Base-by-base conservation (phyloP, 2,329 filamentous ascomycete genomes). In the Biscogniauxia mediterranea region DNA sequence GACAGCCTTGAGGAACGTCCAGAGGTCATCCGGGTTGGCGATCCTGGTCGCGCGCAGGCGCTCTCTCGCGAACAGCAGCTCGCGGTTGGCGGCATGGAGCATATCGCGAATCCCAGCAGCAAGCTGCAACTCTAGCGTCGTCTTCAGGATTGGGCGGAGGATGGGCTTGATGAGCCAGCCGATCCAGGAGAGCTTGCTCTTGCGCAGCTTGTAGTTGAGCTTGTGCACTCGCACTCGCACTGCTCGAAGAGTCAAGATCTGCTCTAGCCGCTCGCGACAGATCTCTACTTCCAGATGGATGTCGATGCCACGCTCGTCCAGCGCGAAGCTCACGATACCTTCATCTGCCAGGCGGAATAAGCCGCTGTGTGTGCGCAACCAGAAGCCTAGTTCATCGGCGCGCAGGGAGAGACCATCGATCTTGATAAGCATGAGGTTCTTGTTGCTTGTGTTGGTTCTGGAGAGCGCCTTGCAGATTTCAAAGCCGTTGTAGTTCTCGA, bases 361-460 rank as follows among this genome's bases (percentile, higher is more conserved):
- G 1, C 91, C 88, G 15, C 87, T 86, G 73, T 95, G 93, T 0
- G 91, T 83, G 9, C 90, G 89, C 32, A 97, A 79, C 87, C 93
- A 96, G 78, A 93, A 98, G 23, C 94, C 94, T 32, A 98, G 81
- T 64, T 97, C 93, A 23, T 94, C 87, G 2, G 93, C 93, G 50
- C 90, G 88, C 58, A 95, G 82, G 0, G 92, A 96, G 8, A 98
- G 78, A 0, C 94, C 94, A 65, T 92, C 89, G 49, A 97, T 78
- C 64, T 90, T 91, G 70, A 96, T 83, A 1, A 90, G 91, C 66
- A 95, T 83, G 1, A 90, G 80, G 0, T 91, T 93, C 23, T 86
- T 89, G 59, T 89, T 80, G 6, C 77, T 77, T 0, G 90, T 87
- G 2, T 84, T 83, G 0, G 90, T 93, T 55, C 86, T 75, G 80